phyloP scores from a whole-genome alignment of 2,329 filamentous ascomycete species.

The Blastomyces silverae region DNA sequence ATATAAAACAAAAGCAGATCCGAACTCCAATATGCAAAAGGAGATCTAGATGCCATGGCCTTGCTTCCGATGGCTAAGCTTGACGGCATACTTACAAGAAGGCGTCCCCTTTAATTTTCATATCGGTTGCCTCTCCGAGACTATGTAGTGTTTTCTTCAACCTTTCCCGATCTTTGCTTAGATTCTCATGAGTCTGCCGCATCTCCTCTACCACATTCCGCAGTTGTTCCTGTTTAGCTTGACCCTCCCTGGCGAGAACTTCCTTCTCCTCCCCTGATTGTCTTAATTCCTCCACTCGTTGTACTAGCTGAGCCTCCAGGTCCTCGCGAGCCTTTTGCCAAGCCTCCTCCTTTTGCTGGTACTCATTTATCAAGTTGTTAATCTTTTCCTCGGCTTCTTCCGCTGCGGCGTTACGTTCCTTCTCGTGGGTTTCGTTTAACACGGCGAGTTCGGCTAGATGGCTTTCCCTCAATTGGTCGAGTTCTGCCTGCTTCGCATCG shows the following conservation, averaged over 20 bases:
- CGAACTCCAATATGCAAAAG: slow-evolving; percentile 18
- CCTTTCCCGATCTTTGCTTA: slow-evolving; percentile 47
- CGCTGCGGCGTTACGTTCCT: slow-evolving; percentile 21
- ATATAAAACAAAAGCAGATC: slow-evolving; percentile 15
- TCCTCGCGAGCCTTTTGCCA: slow-evolving; percentile 32
- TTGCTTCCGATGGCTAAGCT: slow-evolving; percentile 8
- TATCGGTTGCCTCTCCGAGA: slow-evolving; percentile 46
- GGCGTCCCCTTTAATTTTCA: slow-evolving; percentile 45
- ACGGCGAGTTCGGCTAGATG: slow-evolving; percentile 23
- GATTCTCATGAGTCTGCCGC: slow-evolving; percentile 45
- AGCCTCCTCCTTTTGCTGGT: slow-evolving; percentile 29
- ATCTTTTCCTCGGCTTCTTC: slow-evolving; percentile 27
- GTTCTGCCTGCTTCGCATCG: slow-evolving; percentile 28
- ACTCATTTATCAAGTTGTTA: slow-evolving; percentile 25
- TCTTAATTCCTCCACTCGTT: slow-evolving; percentile 42
- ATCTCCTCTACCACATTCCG: slow-evolving; percentile 39
- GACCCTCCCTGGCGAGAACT: slow-evolving; percentile 32
- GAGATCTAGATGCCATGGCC: slow-evolving; percentile 18
- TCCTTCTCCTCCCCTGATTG: slow-evolving; percentile 35
- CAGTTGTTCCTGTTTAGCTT: slow-evolving; percentile 43
- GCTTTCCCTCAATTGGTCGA: slow-evolving; percentile 29
- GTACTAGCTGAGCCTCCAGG: slow-evolving; percentile 33
- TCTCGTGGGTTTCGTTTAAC: slow-evolving; percentile 19
- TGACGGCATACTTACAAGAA: slow-evolving; percentile 44
- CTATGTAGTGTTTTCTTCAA: slow-evolving; percentile 47